These are phyloP conservation scores for Setaria viridis DNA, from an alignment of 202 grass and related monocot species.

Conservation along the genomic window DNA sequence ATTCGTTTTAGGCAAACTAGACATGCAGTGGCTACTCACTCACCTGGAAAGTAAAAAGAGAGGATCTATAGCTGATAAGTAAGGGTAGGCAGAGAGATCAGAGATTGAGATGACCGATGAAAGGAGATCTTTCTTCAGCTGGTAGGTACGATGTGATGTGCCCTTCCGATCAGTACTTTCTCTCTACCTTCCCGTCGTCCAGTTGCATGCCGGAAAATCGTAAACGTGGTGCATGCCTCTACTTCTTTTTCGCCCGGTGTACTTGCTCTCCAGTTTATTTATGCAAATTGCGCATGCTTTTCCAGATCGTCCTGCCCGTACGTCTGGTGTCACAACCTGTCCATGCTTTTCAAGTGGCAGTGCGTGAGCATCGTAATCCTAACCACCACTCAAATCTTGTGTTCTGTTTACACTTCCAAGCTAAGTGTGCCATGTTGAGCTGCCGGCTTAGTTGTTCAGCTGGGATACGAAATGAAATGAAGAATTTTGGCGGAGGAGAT, in stretches of 20 bases:
- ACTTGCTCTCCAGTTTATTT: constrained; percentile 2
- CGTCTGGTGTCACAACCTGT: neutral
- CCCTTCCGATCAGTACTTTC: neutral
- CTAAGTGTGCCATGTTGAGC: neutral
- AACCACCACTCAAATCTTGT: neutral
- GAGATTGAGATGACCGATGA: too few species aligned
- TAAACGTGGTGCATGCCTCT: neutral
- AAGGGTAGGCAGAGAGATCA: too few species aligned
- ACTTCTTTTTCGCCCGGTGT: neutral
- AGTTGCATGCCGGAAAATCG: neutral
- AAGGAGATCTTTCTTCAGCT: too few species aligned
- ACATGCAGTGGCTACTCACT: neutral
- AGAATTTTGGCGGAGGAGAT: neutral
- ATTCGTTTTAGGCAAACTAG: neutral
- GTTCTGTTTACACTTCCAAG: neutral
- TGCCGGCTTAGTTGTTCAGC: neutral
- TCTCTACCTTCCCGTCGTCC: neutral
- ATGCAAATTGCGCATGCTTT: neutral
- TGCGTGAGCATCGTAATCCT: neutral
- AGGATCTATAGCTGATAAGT: too few species aligned
- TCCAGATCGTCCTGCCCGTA: constrained; percentile 14
- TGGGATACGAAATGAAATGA: neutral
- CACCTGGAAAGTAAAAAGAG: neutral
- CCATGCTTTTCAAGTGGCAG: constrained; percentile 2
- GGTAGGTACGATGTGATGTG: too few species aligned